Evolutionary conservation across 2,329 filamentous ascomycete species (phyloP), one percentile per base, ranked within the genome.

Genomic region (Didymella keratinophila): DNA sequence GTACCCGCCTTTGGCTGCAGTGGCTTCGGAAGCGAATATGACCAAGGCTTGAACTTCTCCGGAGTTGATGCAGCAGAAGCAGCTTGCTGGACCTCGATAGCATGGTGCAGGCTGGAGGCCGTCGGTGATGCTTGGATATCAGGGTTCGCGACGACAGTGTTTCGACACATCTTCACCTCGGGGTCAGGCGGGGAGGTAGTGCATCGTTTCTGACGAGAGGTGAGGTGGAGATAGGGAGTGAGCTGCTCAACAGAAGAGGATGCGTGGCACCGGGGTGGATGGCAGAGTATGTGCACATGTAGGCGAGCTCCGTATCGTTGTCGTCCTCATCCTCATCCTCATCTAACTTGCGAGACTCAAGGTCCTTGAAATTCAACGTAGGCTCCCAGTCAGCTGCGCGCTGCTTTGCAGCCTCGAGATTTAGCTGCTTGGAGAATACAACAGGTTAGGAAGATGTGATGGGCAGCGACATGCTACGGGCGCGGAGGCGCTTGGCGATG

Each of bases 1-100:
- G 66, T 68, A 1, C 61, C 61, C 18, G 32, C 27, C 10, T 52
- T 36, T 4, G 63, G 66, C 32, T 32, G 51, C 25, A 69, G 52
- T 11, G 43, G 39, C 2, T 8, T 27, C 1, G 63, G 65, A 3
- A 66, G 60, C 21, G 55, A 39, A 16, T 44, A 41, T 1, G 53
- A 41, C 46, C 53, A 56, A 0, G 53, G 32, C 28, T 30, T 52
- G 3, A 37, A 3, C 23, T 27, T 27, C 14, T 20, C 50, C 9
- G 4, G 14, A 9, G 18, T 39, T 8, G 18, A 9, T 20, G 8
- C n/a, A 4, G 36, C 18, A 4, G 36, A 8, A 20, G 7, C 18
- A 20, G 36, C 36, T 39, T 39, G 36, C 10, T 34, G 7, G 28
- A 12, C 5, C 5, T 44, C 49, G 30, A 36, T 37, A 1, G 28